Evolutionary conservation across 1,284 basidiomycete genomes (phyloP).

Genomic region (Sporisorium sorghi): DNA sequence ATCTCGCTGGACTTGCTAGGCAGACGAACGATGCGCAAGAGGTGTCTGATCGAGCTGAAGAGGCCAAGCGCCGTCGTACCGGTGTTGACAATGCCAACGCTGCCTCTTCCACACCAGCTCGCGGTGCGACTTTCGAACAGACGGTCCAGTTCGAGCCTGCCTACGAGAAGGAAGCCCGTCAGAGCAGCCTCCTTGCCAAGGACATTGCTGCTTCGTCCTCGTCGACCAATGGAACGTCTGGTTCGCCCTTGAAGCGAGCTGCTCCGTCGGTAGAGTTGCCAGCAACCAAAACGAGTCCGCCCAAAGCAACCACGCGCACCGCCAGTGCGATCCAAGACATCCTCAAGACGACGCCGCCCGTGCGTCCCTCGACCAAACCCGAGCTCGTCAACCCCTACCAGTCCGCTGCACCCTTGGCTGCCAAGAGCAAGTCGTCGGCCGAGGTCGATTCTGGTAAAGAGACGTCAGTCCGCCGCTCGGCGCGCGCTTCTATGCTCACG

Average conservation of each 20-base stretch:
- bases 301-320: conserved; percentile 43
- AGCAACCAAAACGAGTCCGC: conserved; percentile 17
- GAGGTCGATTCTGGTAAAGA: conserved; percentile 3
- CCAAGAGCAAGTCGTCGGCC: conserved; percentile 21
- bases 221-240: neutral
- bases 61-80: conserved; percentile 44
- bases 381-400: conserved; percentile 65
- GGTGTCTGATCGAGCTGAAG: conserved; percentile 26
- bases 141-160: conserved; percentile 36
- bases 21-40: conserved; percentile 25
- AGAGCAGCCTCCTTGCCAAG: conserved; percentile 46
- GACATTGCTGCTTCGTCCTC: conserved; percentile 21
- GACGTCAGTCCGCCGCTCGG: conserved; percentile 28
- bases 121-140: conserved; percentile 4
- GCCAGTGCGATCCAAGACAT: conserved; percentile 57
- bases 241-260: conserved; percentile 33
- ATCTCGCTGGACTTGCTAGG: conserved; percentile 19
- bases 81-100: neutral
- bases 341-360: conserved; percentile 50
- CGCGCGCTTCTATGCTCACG: conserved; percentile 46
- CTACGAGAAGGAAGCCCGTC: conserved; percentile 28
- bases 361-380: conserved; percentile 46
- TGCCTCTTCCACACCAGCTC: neutral
- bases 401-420: conserved; percentile 30
- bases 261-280: conserved; percentile 24